phyloP scores from a whole-genome alignment of 805 yeast genomes.

The Teunomyces panamensis region DNA sequence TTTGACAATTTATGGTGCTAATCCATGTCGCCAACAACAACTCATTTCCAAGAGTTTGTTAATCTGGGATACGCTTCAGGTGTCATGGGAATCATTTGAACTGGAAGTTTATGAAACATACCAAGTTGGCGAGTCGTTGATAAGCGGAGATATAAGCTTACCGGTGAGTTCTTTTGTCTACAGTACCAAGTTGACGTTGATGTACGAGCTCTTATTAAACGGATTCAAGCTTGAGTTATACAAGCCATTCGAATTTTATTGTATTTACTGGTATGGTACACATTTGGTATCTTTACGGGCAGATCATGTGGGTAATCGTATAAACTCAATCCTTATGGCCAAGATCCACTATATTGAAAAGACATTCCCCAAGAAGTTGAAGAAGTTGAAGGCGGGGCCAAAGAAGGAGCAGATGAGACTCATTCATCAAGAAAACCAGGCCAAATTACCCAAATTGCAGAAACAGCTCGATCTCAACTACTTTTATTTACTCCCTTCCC shows the following conservation, averaged over 20 bases:
- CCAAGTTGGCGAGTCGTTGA: slow-evolving; percentile 36
- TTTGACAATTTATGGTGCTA: slow-evolving; percentile 39
- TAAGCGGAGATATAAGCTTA: slow-evolving; percentile 42
- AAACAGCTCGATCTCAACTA: slow-evolving; percentile 20
- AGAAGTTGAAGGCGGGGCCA: slow-evolving; percentile 50
- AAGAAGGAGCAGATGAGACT: slow-evolving; percentile 39
- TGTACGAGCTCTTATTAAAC: slow-evolving; percentile 68
- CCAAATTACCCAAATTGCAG: slow-evolving; percentile 33
- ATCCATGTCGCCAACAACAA: slow-evolving; percentile 82
- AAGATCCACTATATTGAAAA: slow-evolving; percentile 34
- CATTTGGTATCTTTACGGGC: slow-evolving; percentile 41
- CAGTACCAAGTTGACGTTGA: slow-evolving; percentile 60
- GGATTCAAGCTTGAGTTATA: slow-evolving; percentile 78
- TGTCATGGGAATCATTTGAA: slow-evolving; percentile 66
- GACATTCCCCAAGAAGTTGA: slow-evolving; percentile 36
- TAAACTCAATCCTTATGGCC: slow-evolving; percentile 28
- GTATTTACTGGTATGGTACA: slow-evolving; percentile 67
- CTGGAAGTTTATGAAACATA: slow-evolving; percentile 32
- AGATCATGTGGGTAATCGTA: slow-evolving; percentile 45
- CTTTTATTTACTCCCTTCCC: slow-evolving; percentile 17
- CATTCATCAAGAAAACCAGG: slow-evolving; percentile 26
- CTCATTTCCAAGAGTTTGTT: slow-evolving; percentile 52
- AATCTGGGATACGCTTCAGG: slow-evolving; percentile 81
- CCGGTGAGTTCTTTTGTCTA: slow-evolving; percentile 73
- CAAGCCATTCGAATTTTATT: slow-evolving; percentile 63